Evolutionary conservation across 768 basidiomycete genomes (phyloP), one percentile per base, ranked within the genome.

Genomic region (Auriscalpium microsporum): DNA sequence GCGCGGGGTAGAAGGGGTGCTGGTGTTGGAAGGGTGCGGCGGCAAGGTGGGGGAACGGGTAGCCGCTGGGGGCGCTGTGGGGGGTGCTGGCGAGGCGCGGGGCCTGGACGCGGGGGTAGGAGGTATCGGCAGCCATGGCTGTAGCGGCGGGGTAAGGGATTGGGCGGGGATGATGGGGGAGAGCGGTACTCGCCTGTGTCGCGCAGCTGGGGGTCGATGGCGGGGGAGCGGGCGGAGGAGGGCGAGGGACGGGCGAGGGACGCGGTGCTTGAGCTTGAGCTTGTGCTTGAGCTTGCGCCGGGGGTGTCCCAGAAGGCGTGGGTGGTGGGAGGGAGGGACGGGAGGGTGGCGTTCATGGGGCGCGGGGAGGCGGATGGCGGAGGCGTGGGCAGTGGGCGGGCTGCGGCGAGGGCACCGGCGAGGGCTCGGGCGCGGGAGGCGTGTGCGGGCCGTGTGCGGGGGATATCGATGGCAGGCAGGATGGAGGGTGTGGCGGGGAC

Each of bases 241-340:
- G 51, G 37, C 48, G 55, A 55, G 60, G 47, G 44, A 52, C 49
- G 37, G 59, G 53, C 55, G 52, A 50, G 55, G 50, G 60, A 54
- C 45, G 51, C 52, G 49, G 55, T 52, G 60, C 60, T 61, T 49
- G 60, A 51, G 58, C 60, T 59, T 56, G 58, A 51, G 58, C 60
- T 59, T 56, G 55, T 52, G 60, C 60, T 61, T 49, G 60, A 51
- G 58, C 60, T 59, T 56, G 58, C 60, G 50, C 60, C 60, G 49
- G 60, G 60, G 49, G 60, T 60, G 35, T 61, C 60, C 60, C 60
- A 61, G 56, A 61, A 61, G 55, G 48, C 40, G 56, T 56, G 61
- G 50, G 58, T 52, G 23, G 55, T 51, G 50, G 54, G 54, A 5
- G 56, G 53, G 53, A 54, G 52, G 55, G 54, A 49, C 52, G 54